Base-by-base conservation (phyloP, 148 eudicot genomes). In the Vaccinium darrowii region DNA sequence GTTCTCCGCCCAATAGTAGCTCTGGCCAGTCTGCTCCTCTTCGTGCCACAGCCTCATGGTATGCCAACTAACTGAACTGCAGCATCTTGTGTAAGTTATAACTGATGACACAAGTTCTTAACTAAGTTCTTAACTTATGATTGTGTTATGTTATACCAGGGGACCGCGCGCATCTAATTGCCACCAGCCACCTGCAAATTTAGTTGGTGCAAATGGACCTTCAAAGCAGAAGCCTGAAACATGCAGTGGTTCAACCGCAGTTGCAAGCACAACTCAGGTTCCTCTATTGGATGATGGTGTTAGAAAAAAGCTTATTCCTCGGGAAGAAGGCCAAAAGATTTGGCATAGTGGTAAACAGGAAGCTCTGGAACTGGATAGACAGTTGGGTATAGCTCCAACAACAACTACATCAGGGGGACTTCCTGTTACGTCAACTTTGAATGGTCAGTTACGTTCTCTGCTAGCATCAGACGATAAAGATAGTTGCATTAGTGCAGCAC, bases 1-100 rank as follows among this genome's bases (percentile, higher is more conserved):
- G 85, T 84, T 92, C 93, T 73, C 94, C 98, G 30, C 94, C 95
- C 81, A 84, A 90, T 86, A 95, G 93, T 84, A 95, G 94, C 85
- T 90, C 98, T 83, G 94, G 94, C 16, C 91, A 90, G 87, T 87
- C 97, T 81, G 94, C 89, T 74, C 92, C 86, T 85, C 95, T 94
- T 78, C 96, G 95, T 2, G 89, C 96, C 3, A 93, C 94, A 74
- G 98, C 98, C 56, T 94, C 94, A 73, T 94, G 98, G 98, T 95
- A 92, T 71, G 27, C 54, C 71, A 36, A n/a, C 43, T 80, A 6
- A 36, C 72, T 80, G 69, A 36, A 36, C 67, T 27, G 33, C n/a
- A 36, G 13, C 15, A n/a, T 30, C 47, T 50, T 57, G 19, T 60
- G 1, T 36, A 21, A 60, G 21, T 58, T 11, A 11, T 10, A 1